These are phyloP conservation scores for Umbelopsis sp. DNA, from an alignment of 192 early-diverging fungal species.

Conservation along the genomic window DNA sequence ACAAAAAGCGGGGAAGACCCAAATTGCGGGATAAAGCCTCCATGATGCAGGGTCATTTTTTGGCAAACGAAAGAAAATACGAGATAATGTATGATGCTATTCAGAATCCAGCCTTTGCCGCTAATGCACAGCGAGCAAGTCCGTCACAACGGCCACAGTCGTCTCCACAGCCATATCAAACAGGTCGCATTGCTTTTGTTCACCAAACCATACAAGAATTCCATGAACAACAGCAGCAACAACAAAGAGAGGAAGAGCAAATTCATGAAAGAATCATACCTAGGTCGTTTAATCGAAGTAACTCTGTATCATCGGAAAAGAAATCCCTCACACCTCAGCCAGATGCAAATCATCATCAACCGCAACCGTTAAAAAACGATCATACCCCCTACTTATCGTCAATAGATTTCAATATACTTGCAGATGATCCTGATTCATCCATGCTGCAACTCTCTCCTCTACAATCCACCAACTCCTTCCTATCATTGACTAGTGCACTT, in stretches of 20 bases:
- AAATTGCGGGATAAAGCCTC: slow-evolving; percentile 66
- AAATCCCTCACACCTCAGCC: slow-evolving; percentile 21
- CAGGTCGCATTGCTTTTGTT: slow-evolving; percentile 5
- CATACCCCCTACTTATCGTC: slow-evolving; percentile 18
- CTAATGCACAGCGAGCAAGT: background rate
- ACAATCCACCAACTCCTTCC: slow-evolving; percentile 1
- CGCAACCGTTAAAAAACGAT: slow-evolving; percentile 26
- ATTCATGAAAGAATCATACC: slow-evolving; percentile 15
- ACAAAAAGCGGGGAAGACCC: slow-evolving; percentile 87
- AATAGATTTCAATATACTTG: slow-evolving; percentile 18
- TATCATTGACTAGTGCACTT: slow-evolving; percentile 28
- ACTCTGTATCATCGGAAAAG: background rate
- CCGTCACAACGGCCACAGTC: background rate
- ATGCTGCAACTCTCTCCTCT: slow-evolving; percentile 8
- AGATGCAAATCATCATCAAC: background rate
- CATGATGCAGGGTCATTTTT: slow-evolving; percentile 22
- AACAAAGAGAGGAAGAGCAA: slow-evolving; percentile 6
- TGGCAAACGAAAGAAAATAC: slow-evolving; percentile 26
- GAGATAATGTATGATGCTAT: slow-evolving; percentile 38
- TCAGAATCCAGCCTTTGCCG: slow-evolving; percentile 28
- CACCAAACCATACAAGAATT: slow-evolving; percentile 15
- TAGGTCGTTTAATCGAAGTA: background rate
- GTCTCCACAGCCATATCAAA: background rate
- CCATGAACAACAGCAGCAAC: slow-evolving; percentile 16
- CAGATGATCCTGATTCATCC: slow-evolving; percentile 4